These are phyloP conservation scores for Xylaria sp. DNA, from an alignment of 2,329 filamentous ascomycete species.

Conservation along the genomic window DNA sequence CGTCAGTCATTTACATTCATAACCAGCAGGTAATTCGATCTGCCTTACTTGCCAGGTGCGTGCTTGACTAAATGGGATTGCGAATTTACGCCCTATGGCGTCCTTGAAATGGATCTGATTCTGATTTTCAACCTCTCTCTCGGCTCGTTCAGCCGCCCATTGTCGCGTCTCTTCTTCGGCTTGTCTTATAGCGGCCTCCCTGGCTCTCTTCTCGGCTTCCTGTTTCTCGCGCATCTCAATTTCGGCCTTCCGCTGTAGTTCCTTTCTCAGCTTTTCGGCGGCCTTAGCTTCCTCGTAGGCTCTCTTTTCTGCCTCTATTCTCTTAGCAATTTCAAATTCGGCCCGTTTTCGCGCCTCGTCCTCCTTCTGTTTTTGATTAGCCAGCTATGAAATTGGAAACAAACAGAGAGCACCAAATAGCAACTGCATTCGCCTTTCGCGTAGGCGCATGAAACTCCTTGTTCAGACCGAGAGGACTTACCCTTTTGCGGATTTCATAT, in stretches of 20 bases:
- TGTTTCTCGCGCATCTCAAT: slow-evolving; percentile 20
- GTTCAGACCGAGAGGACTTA: neutral
- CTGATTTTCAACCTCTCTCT: slow-evolving; percentile 29
- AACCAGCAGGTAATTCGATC: neutral
- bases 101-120: slow-evolving; percentile 35
- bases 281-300: slow-evolving; percentile 25
- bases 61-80: slow-evolving; percentile 31
- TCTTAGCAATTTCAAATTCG: slow-evolving; percentile 18
- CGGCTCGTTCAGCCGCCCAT: slow-evolving; percentile 30
- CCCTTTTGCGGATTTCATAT: slow-evolving; percentile 18
- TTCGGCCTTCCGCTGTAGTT: slow-evolving; percentile 20
- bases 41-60: slow-evolving; percentile 31
- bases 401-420: neutral
- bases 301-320: slow-evolving; percentile 21
- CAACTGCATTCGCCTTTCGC: neutral
- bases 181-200: slow-evolving; percentile 15
- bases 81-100: slow-evolving; percentile 33
- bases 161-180: slow-evolving; percentile 24
- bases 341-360: slow-evolving; percentile 16
- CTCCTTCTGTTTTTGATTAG: slow-evolving; percentile 20
- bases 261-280: slow-evolving; percentile 17
- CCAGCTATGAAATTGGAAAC: neutral
- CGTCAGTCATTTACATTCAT: slow-evolving; percentile 11
- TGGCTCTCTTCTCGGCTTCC: slow-evolving; percentile 19
- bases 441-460: neutral